Percentiles rank a stretch among this genome's conserved stretches.
Evolutionary conservation across 148 eudicot species (phyloP).

Genomic region (Rhododendron williamsianum): DNA sequence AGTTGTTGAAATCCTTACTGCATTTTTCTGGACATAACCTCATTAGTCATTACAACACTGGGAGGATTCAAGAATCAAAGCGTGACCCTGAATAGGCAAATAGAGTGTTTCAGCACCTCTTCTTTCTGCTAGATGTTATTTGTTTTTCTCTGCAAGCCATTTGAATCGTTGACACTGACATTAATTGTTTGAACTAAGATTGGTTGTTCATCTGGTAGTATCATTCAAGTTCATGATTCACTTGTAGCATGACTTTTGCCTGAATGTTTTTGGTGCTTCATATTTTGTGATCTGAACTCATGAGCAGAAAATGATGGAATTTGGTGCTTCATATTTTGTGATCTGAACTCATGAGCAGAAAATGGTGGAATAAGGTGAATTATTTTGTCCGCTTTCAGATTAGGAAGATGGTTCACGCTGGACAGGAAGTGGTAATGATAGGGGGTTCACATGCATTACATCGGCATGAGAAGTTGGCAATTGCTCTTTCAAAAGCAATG

Average conservation of each 20-base stretch:
- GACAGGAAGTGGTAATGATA: slow-evolving; percentile 84
- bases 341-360: background rate
- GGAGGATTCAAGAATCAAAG: background rate
- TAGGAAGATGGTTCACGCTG: slow-evolving; percentile 82
- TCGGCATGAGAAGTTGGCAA: slow-evolving; percentile 92
- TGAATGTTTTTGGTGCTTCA: background rate
- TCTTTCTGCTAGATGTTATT: background rate
- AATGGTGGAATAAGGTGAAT: background rate
- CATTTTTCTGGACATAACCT: background rate
- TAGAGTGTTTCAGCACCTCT: background rate
- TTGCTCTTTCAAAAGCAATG: slow-evolving; percentile 96
- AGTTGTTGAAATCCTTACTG: background rate
- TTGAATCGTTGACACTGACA: background rate
- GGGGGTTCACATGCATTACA: slow-evolving; percentile 88
- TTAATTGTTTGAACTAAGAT: background rate
- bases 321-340: background rate
- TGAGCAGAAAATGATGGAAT: no score
- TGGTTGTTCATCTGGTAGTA: background rate
- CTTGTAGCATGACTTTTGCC: background rate
- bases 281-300: background rate
- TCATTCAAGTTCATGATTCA: background rate
- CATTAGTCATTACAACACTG: background rate
- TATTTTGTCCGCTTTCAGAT: slow-evolving; percentile 46
- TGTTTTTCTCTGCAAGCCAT: background rate
- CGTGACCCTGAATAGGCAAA: background rate